A percentile compares a stretch with the other conserved stretches of the same genome.
phyloP scores from a whole-genome alignment of 768 basidiomycete genomes.

The Panaeolus cyanescens region DNA sequence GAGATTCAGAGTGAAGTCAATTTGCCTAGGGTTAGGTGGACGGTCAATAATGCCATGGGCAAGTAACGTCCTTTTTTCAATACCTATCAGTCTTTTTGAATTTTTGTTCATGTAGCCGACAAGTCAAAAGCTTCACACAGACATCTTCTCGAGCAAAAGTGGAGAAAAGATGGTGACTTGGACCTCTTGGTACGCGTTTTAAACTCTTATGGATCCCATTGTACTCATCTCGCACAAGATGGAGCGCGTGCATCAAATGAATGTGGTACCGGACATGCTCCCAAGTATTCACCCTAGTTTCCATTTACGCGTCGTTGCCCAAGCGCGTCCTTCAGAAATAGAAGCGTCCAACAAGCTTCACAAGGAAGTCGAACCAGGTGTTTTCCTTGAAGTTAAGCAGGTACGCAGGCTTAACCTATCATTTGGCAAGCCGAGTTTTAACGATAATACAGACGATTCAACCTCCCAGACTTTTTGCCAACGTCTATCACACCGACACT shows the following conservation, averaged over 20 bases:
- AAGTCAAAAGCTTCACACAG: conserved; percentile 71
- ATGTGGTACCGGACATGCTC: conserved; percentile 86
- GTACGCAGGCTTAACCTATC: conserved; percentile 35
- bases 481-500: conserved; percentile 80
- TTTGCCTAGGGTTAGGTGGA: conserved; percentile 81
- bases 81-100: neutral
- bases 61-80: conserved; percentile 27
- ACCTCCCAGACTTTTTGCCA: conserved; percentile 68
- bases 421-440: neutral
- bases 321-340: conserved; percentile 30
- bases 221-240: conserved; percentile 50
- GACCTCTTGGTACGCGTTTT: conserved; percentile 74
- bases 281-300: conserved; percentile 69
- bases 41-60: conserved; percentile 80
- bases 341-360: conserved; percentile 34
- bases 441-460: conserved; percentile 51
- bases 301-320: conserved; percentile 68
- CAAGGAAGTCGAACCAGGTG: conserved; percentile 67
- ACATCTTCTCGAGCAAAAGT: conserved; percentile 80
- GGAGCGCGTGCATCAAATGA: conserved; percentile 92
- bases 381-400: conserved; percentile 67
- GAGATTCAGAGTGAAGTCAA: conserved; percentile 84
- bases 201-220: neutral
- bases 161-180: conserved; percentile 82
- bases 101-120: conserved; percentile 46